These are phyloP conservation scores for Austroboletus novae-zelandiae DNA, from an alignment of 1,284 basidiomycete genomes.

Conservation along the genomic window DNA sequence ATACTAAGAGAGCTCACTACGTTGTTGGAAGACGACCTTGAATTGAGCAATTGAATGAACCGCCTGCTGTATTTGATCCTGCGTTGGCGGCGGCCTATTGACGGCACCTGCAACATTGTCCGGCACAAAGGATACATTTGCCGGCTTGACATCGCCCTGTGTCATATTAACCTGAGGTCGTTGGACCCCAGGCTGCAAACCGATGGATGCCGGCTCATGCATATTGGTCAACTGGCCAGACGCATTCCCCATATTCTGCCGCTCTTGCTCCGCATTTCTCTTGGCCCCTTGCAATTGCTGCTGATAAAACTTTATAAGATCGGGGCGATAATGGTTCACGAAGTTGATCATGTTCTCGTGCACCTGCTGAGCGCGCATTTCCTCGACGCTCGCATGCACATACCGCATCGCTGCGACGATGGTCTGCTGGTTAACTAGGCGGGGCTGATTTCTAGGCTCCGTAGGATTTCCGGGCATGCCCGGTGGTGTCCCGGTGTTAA, in stretches of 20 bases:
- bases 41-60: slow-evolving; percentile 30
- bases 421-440: slow-evolving; percentile 19
- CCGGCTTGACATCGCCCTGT: slow-evolving; percentile 22
- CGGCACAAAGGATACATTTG: slow-evolving; percentile 12
- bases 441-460: slow-evolving; percentile 23
- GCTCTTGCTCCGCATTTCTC: slow-evolving; percentile 24
- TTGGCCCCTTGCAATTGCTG: slow-evolving; percentile 26
- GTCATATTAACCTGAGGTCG: slow-evolving; percentile 11
- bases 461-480: slow-evolving; percentile 16
- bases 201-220: slow-evolving; percentile 22
- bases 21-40: slow-evolving; percentile 33
- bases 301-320: slow-evolving; percentile 26
- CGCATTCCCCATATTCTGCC: slow-evolving; percentile 21
- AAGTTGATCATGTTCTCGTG: slow-evolving; percentile 50
- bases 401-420: slow-evolving; percentile 32
- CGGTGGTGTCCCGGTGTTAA: slow-evolving; percentile 15
- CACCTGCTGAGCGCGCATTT: slow-evolving; percentile 53
- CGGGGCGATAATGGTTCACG: slow-evolving; percentile 54
- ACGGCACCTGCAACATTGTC: slow-evolving; percentile 11
- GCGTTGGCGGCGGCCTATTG: slow-evolving; percentile 21
- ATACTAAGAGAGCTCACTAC: slow-evolving; percentile 29
- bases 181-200: slow-evolving; percentile 17
- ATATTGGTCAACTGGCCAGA: slow-evolving; percentile 16
- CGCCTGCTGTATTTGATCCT: slow-evolving; percentile 34
- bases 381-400: slow-evolving; percentile 43